These are phyloP conservation scores for Xanthoparmelia taractica DNA, from an alignment of 495 filamentous ascomycete species.

Conservation along the genomic window DNA sequence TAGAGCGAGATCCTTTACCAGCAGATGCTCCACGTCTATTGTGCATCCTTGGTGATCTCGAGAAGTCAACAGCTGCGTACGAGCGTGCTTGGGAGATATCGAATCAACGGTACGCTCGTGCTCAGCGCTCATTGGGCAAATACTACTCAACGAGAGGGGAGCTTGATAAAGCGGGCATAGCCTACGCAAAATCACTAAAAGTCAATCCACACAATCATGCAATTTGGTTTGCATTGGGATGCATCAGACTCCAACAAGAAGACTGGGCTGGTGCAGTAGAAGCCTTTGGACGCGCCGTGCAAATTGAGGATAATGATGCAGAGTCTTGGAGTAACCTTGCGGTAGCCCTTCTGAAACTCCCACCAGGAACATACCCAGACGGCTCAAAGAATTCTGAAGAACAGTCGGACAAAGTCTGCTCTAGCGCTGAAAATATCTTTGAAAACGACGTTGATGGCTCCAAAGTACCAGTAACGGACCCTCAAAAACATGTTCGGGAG, in stretches of 20 bases:
- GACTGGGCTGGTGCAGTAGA: slow-evolving; percentile 75
- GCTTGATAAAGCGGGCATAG: slow-evolving; percentile 60
- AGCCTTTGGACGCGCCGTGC: slow-evolving; percentile 71
- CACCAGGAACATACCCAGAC: slow-evolving; percentile 23
- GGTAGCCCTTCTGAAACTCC: slow-evolving; percentile 57
- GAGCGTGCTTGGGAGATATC: slow-evolving; percentile 86
- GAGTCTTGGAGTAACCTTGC: slow-evolving; percentile 94
- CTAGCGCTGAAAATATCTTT: slow-evolving; percentile 22
- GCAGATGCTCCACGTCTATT: slow-evolving; percentile 79
- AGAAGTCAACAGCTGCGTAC: slow-evolving; percentile 58
- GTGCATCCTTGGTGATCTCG: slow-evolving; percentile 90
- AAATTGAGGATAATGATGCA: slow-evolving; percentile 78
- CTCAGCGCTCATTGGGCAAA: slow-evolving; percentile 78
- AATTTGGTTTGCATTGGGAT: slow-evolving; percentile 85
- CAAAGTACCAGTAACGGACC: slow-evolving; percentile 30
- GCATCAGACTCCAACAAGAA: slow-evolving; percentile 69
- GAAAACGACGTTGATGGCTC: slow-evolving; percentile 29
- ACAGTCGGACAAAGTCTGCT: background rate
- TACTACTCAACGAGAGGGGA: slow-evolving; percentile 58
- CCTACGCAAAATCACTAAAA: slow-evolving; percentile 66
- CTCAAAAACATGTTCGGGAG: slow-evolving; percentile 56
- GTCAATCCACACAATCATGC: slow-evolving; percentile 73
- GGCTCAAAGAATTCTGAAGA: slow-evolving; percentile 27
- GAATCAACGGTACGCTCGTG: slow-evolving; percentile 68
- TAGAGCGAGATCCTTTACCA: slow-evolving; percentile 60